Evolutionary conservation across 2,329 filamentous ascomycete species (phyloP), one percentile per base, ranked within the genome.

Genomic region (Ambrosiella xylebori): DNA sequence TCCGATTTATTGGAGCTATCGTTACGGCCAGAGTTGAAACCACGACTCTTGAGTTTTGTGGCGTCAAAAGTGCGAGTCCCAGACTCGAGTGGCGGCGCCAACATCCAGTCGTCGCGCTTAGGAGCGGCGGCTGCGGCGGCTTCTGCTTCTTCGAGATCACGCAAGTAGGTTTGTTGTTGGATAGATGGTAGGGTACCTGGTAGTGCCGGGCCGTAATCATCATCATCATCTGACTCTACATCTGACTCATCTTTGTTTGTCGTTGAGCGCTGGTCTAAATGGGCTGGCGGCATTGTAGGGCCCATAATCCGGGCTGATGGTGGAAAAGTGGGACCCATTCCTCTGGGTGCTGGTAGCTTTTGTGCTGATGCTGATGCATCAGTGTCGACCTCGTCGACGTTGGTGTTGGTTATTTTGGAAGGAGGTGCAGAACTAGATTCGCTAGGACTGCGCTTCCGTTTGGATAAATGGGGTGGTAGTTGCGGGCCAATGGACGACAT

Each of bases 31-130:
- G 85, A 85, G 56, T 88, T 82, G 73, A 96, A 97, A 63, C 87
- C 89, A 61, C 88, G 84, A 62, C 81, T 84, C 64, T 84, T 82
- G 61, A 91, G 74, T 69, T 90, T 90, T 3, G 88, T 91, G 0
- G 91, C 88, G 69, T 96, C 90, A 63, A 72, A 86, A 71, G 63
- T 78, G 64, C 79, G 66, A 71, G 72, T 73, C 66, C 74, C 66
- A 71, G 75, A 65, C 19, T 74, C 69, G 1, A 74, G 72, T 0
- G 86, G 86, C 1, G 85, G 85, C 1, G 80, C 78, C 52, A 88
- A 74, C 86, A 90, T 90, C 86, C 86, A 90, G 65, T 88, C 84
- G 72, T 95, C 90, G 64, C 91, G 83, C 4, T 77, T 56, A 74
- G 54, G 78, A 76, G 15, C 69, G 64, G 41, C 73, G 62, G 12